A percentile compares a stretch with the other conserved stretches of the same genome.
Evolutionary conservation across 768 basidiomycete species (phyloP).

Genomic region (Boletus pseudopeckii): DNA sequence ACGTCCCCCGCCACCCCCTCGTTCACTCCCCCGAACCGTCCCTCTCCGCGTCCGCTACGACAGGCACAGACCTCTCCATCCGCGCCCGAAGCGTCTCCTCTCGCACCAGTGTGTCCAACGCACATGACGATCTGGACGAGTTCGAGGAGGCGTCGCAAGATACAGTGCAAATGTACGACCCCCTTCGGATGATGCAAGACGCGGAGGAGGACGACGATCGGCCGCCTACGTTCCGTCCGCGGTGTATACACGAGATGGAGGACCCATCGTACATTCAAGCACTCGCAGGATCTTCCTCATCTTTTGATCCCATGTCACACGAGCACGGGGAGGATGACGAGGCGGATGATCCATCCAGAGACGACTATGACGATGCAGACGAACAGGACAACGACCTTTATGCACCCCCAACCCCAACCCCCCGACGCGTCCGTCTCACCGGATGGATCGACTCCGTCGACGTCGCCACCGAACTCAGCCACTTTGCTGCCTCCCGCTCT

Average conservation of each 20-base stretch:
- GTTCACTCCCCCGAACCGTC: slow-evolving; percentile 32
- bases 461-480: slow-evolving; percentile 47
- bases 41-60: slow-evolving; percentile 34
- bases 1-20: slow-evolving; percentile 30
- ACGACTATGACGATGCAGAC: neutral
- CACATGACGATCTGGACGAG: slow-evolving; percentile 7
- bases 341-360: neutral
- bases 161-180: slow-evolving; percentile 16
- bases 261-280: slow-evolving; percentile 30
- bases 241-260: slow-evolving; percentile 57
- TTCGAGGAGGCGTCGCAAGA: slow-evolving; percentile 14
- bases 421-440: slow-evolving; percentile 40
- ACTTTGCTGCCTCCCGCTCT: slow-evolving; percentile 40
- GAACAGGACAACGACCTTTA: slow-evolving; percentile 10
- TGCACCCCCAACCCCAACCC: slow-evolving; percentile 21
- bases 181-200: slow-evolving; percentile 31
- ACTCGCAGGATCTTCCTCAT: slow-evolving; percentile 8
- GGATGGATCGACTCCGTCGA: slow-evolving; percentile 58
- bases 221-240: slow-evolving; percentile 29
- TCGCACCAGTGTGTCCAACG: slow-evolving; percentile 20
- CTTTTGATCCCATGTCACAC: neutral
- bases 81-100: slow-evolving; percentile 25
- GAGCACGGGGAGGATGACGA: neutral
- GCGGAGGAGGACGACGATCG: slow-evolving; percentile 26
- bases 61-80: slow-evolving; percentile 33